Percentiles rank a stretch among this genome's conserved stretches.
These are phyloP conservation scores for Ceratobasidium sp. DNA, from an alignment of 1,284 basidiomycete genomes.

Conservation along the genomic window DNA sequence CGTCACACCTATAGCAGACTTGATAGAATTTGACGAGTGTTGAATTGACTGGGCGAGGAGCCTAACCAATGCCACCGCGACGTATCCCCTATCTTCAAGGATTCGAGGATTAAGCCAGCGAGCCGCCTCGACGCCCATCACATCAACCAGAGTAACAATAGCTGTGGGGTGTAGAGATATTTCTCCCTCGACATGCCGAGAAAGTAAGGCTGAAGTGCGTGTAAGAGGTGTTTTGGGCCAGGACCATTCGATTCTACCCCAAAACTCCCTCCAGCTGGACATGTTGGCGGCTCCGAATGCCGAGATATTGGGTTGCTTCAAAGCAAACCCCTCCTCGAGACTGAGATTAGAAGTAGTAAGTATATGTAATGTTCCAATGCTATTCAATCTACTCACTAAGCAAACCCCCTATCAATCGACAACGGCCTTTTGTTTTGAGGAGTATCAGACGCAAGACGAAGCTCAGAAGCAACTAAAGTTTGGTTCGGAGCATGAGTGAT, in stretches of 20 bases:
- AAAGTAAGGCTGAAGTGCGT: neutral
- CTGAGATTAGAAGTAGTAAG: neutral
- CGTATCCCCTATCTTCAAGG: neutral
- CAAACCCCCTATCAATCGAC: slow-evolving; percentile 1
- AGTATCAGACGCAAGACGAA: neutral
- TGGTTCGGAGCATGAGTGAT: neutral
- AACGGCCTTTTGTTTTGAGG: neutral
- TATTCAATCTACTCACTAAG: neutral
- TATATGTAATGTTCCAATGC: neutral
- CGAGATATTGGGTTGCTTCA: slow-evolving; percentile 9
- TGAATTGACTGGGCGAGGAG: neutral
- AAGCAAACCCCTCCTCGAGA: neutral
- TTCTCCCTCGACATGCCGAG: neutral
- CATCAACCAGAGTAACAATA: neutral
- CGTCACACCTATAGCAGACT: neutral
- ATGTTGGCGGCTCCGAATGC: slow-evolving; percentile 10
- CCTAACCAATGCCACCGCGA: neutral
- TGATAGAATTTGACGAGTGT: neutral
- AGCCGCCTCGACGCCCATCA: slow-evolving; percentile 3
- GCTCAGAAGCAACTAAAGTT: neutral
- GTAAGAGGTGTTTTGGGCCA: slow-evolving; percentile 12
- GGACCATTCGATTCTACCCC: slow-evolving; percentile 11
- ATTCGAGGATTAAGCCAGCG: slow-evolving; percentile 3
- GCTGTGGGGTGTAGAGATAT: neutral
- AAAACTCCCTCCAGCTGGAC: slow-evolving; percentile 2